A percentile compares a stretch with the other conserved stretches of the same genome.
Conservation (phyloP, 2,329 filamentous ascomycete genomes). For the Curvularia sp. region DNA sequence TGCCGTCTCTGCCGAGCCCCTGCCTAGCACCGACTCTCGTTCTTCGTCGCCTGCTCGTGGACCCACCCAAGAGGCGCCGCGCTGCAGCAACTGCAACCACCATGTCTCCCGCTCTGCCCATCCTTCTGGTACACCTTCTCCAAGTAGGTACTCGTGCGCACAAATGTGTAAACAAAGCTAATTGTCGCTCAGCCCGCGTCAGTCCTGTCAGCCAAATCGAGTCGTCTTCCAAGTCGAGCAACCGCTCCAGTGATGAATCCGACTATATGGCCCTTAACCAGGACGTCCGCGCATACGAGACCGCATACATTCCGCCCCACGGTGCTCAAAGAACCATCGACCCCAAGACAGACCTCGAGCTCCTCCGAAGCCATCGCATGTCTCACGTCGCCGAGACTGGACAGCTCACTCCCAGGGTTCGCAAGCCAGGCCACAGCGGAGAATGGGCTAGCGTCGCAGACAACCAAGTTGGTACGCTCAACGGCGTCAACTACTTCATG, state of each 20-base stretch:
- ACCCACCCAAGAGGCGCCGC: constrained; percentile 36
- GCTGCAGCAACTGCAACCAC: constrained; percentile 48
- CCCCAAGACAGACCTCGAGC: constrained; percentile 46
- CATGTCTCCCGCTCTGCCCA: constrained; percentile 28
- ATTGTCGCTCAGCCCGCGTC: constrained; percentile 30
- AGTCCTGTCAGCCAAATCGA: constrained; percentile 23
- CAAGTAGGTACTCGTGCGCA: constrained; percentile 28
- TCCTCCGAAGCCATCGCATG: constrained; percentile 56
- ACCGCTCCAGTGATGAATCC: constrained; percentile 46
- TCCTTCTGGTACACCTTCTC: constrained; percentile 32
- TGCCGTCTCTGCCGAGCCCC: constrained; percentile 48
- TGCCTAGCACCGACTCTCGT: constrained; percentile 41
- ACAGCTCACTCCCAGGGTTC: constrained; percentile 53
- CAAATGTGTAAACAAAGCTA: constrained; percentile 2
- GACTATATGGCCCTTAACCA: constrained; percentile 42
- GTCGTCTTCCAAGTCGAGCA: constrained; percentile 40
- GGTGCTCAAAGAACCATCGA: constrained; percentile 34
- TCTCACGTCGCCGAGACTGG: constrained; percentile 60
- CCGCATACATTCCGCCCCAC: constrained; percentile 43
- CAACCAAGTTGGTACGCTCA: constrained; percentile 38
- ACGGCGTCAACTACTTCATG: constrained; percentile 50
- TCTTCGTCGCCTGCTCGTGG: constrained; percentile 39
- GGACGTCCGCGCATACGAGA: constrained; percentile 43
- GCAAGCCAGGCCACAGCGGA: constrained; percentile 46
- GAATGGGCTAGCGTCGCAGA: constrained; percentile 50